Evolutionary conservation across 2,329 filamentous ascomycete genomes (phyloP), one percentile per base, ranked within the genome.

Genomic region (Aspergillus sp.): DNA sequence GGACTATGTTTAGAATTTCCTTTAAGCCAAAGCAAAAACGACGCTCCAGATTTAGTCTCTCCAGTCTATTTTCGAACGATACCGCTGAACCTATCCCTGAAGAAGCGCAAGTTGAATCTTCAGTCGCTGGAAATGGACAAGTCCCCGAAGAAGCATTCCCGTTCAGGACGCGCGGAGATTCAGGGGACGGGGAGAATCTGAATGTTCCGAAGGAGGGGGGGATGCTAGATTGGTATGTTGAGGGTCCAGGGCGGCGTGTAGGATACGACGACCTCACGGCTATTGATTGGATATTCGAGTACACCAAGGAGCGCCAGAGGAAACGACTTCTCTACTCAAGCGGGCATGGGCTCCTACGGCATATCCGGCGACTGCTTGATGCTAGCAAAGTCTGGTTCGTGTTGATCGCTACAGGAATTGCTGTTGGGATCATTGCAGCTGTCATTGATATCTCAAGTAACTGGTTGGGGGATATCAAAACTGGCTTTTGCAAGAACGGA

Each of bases 271-370:
- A 98, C 62, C 69, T 95, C 57, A 95, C 89, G 11, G 89, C 91
- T 37, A 98, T 98, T 57, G 91, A 98, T 66, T 98, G 91, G 91
- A 96, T 96, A 54, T 96, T 94, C 50, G 91, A 98, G 60, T 94
- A 96, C 55, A 91, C 84, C 32, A 95, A 95, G 59, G 91, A 98
- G 64, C 77, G 91, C 13, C 86, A 93, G 58, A 77, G 91, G 15
- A 66, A 93, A 49, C 76, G 86, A n/a, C 74, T 82, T 17, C 67
- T 98, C 13, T 74, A 78, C 34, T 75, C 81, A 0, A 75, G 73
- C 47, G 73, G 78, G 5, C 70, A 74, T 13, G 84, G 86, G 0
- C 45, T 94, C 4, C 39, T 88, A 13, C 86, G 86, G 8, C 77
- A 86, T 48, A 49, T 82, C 33, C 78, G 74, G 40, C 78, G 82